phyloP scores from a whole-genome alignment of 768 basidiomycete genomes.

The Clitopilus passeckerianus region DNA sequence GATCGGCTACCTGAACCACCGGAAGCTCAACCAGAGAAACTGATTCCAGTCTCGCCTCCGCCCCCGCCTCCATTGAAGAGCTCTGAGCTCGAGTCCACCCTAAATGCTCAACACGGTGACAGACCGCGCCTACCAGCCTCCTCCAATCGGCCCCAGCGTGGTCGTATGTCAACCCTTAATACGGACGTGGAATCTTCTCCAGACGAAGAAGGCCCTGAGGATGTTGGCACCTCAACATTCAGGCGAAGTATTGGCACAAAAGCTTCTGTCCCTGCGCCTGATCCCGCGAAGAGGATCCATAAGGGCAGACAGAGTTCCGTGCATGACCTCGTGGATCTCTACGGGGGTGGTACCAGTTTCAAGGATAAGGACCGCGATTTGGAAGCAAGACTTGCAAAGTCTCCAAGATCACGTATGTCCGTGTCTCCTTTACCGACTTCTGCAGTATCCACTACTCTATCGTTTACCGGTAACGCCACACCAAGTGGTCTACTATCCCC shows the following conservation, averaged over 20 bases:
- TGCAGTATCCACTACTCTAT: not conserved
- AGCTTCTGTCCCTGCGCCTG: constrained; percentile 16
- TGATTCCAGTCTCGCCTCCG: not conserved
- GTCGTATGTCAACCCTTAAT: constrained; percentile 37
- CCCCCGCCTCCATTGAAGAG: not conserved
- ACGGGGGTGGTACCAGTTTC: constrained; percentile 50
- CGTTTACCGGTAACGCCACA: not conserved
- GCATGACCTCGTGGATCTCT: constrained; percentile 77
- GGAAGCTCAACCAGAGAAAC: not conserved
- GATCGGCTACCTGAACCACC: constrained; percentile 17
- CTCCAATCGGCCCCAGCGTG: constrained; percentile 13
- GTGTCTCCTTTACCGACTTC: not conserved
- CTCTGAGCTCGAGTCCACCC: not conserved
- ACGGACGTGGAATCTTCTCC: constrained; percentile 33
- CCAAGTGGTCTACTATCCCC: not conserved
- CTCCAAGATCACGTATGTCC: not conserved
- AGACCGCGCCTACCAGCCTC: not conserved
- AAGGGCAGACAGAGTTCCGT: constrained; percentile 76
- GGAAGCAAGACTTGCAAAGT: constrained; percentile 7
- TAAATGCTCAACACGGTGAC: not conserved
- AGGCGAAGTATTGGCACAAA: constrained; percentile 8
- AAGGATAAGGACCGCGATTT: constrained; percentile 35
- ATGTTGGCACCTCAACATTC: constrained; percentile 18
- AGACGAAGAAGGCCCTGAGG: constrained; percentile 49
- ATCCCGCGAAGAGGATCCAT: constrained; percentile 21